A percentile compares a stretch with the other conserved stretches of the same genome.
These are phyloP conservation scores for Trypanosoma vivax DNA, from an alignment of 208 protist genomes.

Conservation along the genomic window DNA sequence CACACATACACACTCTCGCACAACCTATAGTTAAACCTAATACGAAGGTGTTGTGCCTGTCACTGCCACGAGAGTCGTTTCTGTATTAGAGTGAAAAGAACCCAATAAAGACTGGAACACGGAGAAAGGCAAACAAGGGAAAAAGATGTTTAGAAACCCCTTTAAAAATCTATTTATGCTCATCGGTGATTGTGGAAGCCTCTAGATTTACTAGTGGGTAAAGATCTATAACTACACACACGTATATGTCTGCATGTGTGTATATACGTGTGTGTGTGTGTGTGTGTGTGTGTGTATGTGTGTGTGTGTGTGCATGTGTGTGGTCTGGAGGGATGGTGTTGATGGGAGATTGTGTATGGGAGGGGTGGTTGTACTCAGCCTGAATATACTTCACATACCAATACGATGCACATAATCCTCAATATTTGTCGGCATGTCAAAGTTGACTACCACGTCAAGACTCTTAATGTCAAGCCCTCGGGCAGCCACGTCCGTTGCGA, in stretches of 20 bases:
- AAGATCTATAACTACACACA: background rate
- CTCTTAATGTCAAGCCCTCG: constrained; percentile 97
- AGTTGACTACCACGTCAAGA: constrained; percentile 98
- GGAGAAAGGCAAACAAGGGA: background rate
- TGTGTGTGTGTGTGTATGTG: constrained; percentile 3
- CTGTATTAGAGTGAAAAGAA: too few species aligned
- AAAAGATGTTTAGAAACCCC: too few species aligned
- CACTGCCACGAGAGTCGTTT: too few species aligned
- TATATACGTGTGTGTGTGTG: constrained; percentile 4
- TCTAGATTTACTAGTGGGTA: background rate
- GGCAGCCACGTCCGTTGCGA: constrained; percentile 91
- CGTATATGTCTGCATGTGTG: constrained; percentile 3
- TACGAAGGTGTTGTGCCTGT: too few species aligned
- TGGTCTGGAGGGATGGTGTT: background rate
- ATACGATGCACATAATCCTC: constrained; percentile 98
- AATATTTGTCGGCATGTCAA: constrained; percentile 98
- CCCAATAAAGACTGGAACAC: too few species aligned
- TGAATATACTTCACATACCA: constrained; percentile 78
- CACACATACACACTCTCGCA: background rate
- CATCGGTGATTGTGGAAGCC: too few species aligned
- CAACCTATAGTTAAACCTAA: background rate
- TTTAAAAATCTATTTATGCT: too few species aligned
- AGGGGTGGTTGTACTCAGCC: constrained; percentile 10
- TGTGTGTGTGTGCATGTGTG: constrained; percentile 1
- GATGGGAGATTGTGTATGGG: background rate